Evolutionary conservation across 768 basidiomycete genomes (phyloP).

Genomic region (Dioszegia hungarica): DNA sequence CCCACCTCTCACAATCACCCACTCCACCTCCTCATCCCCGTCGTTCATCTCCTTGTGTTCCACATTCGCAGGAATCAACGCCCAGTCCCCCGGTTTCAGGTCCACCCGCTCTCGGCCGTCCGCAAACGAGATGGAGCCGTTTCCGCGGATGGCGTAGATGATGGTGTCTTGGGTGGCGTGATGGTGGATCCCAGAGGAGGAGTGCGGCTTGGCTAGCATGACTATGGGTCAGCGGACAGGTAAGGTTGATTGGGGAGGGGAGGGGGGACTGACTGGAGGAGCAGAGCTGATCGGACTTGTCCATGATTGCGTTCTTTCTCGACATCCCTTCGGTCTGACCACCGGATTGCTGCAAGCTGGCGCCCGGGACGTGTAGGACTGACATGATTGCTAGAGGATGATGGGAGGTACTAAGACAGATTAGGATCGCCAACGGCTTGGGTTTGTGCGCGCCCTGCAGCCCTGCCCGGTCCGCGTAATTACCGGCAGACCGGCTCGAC

Average conservation of each 20-base stretch:
- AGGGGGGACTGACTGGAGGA: neutral
- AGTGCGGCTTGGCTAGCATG: conserved; percentile 21
- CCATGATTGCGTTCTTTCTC: conserved; percentile 11
- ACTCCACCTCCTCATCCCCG: conserved; percentile 35
- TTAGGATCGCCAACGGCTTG: no score
- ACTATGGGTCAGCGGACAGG: conserved; percentile 7
- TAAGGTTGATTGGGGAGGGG: no score
- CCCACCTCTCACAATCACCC: conserved; percentile 29
- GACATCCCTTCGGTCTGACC: conserved; percentile 14
- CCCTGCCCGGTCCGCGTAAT: no score
- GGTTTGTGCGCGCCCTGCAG: no score
- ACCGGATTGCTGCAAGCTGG: conserved; percentile 1
- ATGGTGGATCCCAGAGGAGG: conserved; percentile 22
- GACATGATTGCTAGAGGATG: neutral
- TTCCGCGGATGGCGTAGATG: conserved; percentile 21
- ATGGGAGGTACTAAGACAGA: no score
- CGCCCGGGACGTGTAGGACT: neutral
- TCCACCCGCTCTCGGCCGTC: conserved; percentile 16
- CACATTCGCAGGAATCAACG: conserved; percentile 20
- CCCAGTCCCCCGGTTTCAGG: conserved; percentile 27
- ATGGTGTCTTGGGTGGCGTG: conserved; percentile 20
- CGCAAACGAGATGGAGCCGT: conserved; percentile 20
- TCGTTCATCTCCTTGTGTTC: conserved; percentile 33
- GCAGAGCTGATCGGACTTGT: conserved; percentile 10
- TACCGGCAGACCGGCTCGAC: no score